Percentiles rank a stretch among this genome's conserved stretches.
phyloP scores from a whole-genome alignment of 495 filamentous ascomycete genomes.

The Echria macrotheca region DNA sequence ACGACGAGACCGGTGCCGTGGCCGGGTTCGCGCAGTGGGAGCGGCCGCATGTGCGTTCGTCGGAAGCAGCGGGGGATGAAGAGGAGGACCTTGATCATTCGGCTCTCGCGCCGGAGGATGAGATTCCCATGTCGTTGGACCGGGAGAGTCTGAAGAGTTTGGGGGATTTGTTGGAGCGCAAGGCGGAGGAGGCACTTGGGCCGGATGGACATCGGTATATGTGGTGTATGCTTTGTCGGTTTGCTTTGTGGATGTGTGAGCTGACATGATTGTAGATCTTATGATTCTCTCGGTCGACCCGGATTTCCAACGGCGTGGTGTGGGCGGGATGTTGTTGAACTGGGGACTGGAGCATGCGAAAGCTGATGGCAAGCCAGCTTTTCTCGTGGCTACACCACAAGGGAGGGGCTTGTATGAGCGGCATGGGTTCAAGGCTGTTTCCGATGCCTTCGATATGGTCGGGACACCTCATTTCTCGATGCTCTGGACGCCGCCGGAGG shows the following conservation, averaged over 20 bases:
- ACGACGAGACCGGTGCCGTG: constrained; percentile 10
- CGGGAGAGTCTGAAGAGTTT: neutral
- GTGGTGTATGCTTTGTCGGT: constrained; percentile 18
- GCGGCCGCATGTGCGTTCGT: neutral
- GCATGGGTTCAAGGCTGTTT: constrained; percentile 15
- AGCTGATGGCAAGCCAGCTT: constrained; percentile 12
- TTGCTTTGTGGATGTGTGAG: neutral
- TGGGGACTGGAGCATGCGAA: constrained; percentile 16
- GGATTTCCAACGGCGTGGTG: constrained; percentile 18
- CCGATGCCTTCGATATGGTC: neutral
- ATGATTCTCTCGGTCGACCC: constrained; percentile 19
- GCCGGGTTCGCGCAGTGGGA: constrained; percentile 26
- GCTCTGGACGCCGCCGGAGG: constrained; percentile 14
- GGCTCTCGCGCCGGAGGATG: neutral
- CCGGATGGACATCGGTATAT: constrained; percentile 16
- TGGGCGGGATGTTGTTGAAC: constrained; percentile 21
- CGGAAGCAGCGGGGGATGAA: neutral
- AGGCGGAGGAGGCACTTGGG: constrained; percentile 12
- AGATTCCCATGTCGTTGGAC: constrained; percentile 10
- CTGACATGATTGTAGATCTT: constrained; percentile 13
- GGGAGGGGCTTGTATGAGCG: constrained; percentile 16
- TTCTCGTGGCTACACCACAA: constrained; percentile 14
- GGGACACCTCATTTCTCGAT: constrained; percentile 10
- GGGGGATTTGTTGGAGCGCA: neutral
- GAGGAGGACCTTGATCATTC: neutral